A percentile compares a stretch with the other conserved stretches of the same genome.
Evolutionary conservation across 495 filamentous ascomycete genomes (phyloP).

Genomic region (Aspergillus sclerotiicarbonarius): DNA sequence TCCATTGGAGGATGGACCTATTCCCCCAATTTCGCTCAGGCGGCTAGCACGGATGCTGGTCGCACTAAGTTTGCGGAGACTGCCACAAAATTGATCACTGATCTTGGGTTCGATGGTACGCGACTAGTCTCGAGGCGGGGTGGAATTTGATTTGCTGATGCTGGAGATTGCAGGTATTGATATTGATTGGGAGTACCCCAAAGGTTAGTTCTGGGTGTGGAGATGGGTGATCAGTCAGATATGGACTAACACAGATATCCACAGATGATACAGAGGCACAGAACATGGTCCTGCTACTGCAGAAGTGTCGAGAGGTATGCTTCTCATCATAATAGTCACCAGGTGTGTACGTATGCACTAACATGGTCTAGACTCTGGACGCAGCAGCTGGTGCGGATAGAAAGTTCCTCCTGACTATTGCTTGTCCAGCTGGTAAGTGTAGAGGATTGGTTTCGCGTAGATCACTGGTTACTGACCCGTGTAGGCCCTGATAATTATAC

Average conservation of each 20-base stretch:
- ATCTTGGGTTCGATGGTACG: constrained; percentile 62
- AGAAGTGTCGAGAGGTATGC: constrained; percentile 55
- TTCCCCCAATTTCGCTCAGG: constrained; percentile 76
- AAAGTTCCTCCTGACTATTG: constrained; percentile 75
- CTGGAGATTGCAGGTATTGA: constrained; percentile 43
- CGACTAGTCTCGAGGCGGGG: background rate
- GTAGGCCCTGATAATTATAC: constrained; percentile 60
- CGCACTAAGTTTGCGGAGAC: constrained; percentile 70
- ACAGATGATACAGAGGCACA: constrained; percentile 57
- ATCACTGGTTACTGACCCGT: background rate
- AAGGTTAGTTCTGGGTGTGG: constrained; percentile 25
- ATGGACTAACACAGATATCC: constrained; percentile 11
- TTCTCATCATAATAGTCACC: background rate
- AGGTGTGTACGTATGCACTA: background rate
- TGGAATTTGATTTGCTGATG: constrained; percentile 10
- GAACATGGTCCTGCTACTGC: constrained; percentile 69
- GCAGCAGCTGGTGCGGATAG: constrained; percentile 52
- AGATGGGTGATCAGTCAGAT: background rate
- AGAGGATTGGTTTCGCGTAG: background rate
- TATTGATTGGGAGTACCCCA: constrained; percentile 63
- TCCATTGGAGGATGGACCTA: constrained; percentile 98
- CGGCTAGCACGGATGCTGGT: constrained; percentile 59
- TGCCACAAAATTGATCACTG: constrained; percentile 64
- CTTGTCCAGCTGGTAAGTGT: constrained; percentile 51
- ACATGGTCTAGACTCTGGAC: constrained; percentile 52